phyloP scores from a whole-genome alignment of 495 filamentous ascomycete genomes.

The Sordaria brevicollis region DNA sequence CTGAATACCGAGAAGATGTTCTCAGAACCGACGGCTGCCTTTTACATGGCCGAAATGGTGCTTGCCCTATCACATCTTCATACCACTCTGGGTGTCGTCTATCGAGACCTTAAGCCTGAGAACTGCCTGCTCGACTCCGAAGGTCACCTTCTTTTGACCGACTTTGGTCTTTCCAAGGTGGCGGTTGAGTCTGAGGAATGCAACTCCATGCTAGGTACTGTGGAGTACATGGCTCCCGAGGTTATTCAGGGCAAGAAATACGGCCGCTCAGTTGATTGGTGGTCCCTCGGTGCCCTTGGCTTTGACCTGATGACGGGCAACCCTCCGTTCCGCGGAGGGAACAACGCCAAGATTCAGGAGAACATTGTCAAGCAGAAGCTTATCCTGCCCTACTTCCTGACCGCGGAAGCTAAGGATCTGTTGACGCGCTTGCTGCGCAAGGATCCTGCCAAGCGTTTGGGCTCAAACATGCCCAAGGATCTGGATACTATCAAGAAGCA shows the following conservation, averaged over 20 bases:
- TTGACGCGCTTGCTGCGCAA: slow-evolving; percentile 81
- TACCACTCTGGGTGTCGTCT: slow-evolving; percentile 82
- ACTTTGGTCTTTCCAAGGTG: slow-evolving; percentile 95
- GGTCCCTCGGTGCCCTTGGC: slow-evolving; percentile 88
- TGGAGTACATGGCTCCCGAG: slow-evolving; percentile 98
- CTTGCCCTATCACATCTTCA: slow-evolving; percentile 90
- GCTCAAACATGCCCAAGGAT: slow-evolving; percentile 80
- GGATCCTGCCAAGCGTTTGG: slow-evolving; percentile 79
- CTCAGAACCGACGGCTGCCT: slow-evolving; percentile 72
- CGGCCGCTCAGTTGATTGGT: slow-evolving; percentile 94
- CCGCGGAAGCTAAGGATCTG: slow-evolving; percentile 84
- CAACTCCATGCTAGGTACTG: slow-evolving; percentile 81
- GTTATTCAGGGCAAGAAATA: slow-evolving; percentile 77
- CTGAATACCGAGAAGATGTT: slow-evolving; percentile 89
- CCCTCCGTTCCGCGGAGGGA: slow-evolving; percentile 82
- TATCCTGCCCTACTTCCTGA: slow-evolving; percentile 73
- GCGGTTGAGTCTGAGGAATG: slow-evolving; percentile 74
- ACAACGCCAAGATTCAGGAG: slow-evolving; percentile 83
- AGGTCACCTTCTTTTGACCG: slow-evolving; percentile 88
- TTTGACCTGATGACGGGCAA: slow-evolving; percentile 85
- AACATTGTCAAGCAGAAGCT: slow-evolving; percentile 91
- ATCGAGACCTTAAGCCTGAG: slow-evolving; percentile 94
- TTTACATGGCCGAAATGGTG: slow-evolving; percentile 98
- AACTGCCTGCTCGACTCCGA: slow-evolving; percentile 90
- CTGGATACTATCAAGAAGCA: slow-evolving; percentile 79